Evolutionary conservation across 2,329 filamentous ascomycete genomes (phyloP), one percentile per base, ranked within the genome.

Genomic region (Sphaerulina musiva): DNA sequence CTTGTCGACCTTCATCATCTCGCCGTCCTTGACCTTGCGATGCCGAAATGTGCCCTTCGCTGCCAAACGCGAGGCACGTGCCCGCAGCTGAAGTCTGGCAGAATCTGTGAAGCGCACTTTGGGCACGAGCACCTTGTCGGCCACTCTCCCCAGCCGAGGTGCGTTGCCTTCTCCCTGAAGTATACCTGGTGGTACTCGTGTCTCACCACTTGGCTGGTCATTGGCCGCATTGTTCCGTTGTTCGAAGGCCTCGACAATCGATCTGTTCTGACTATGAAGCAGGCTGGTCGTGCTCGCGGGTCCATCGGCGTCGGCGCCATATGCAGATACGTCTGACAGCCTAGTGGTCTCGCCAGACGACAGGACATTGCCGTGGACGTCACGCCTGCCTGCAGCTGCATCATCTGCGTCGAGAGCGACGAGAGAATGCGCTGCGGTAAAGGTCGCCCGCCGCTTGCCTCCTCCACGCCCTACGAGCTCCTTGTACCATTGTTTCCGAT

Each of bases 1-100:
- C 55, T 79, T 81, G 64, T 85, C 82, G 69, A 83, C 82, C 67
- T 85, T 85, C 54, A 86, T 72, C 48, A 86, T 80, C 57, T 84
- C 78, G 4, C 83, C 83, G 60, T 82, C 77, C 47, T 73, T 72
- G 43, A 73, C 65, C 56, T 70, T 72, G 49, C 68, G 60, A 40
- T 56, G 63, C 26, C 58, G 58, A 10, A 68, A 58, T 26, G 41
- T 59, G 32, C 66, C 65, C 41, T 54, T 56, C 12, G 62, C 61
- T 7, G 66, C 66, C 50, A 69, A 53, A 11, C 66, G 65, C 32
- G 59, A 60, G 11, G 66, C 66, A 48, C 63, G 57, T 6, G 64
- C 62, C 4, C 65, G 64, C 4, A 69, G 57, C 44, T 68, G 66
- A 4, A 64, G 58, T 46, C 58, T 62, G 44, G 64, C 61, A n/a